A percentile compares a stretch with the other conserved stretches of the same genome.
Conservation (phyloP, 2,329 filamentous ascomycete genomes). For the Sporothrix inflata region DNA sequence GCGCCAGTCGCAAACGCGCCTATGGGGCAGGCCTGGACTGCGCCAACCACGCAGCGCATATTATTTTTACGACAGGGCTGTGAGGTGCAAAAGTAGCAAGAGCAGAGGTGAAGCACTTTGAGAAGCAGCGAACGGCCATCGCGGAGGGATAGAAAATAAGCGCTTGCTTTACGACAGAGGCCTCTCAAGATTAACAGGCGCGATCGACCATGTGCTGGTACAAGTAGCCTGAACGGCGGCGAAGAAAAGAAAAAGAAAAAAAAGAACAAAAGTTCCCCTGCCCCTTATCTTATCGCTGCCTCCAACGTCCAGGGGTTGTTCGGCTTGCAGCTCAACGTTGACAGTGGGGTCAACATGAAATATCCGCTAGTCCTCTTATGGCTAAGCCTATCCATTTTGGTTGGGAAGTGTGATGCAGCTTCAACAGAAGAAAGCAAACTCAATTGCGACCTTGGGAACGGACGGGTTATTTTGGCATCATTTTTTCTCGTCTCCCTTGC, state of each 20-base stretch:
- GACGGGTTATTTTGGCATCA: constrained; percentile 7
- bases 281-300: constrained; percentile 33
- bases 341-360: constrained; percentile 27
- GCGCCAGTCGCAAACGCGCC: not conserved
- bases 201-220: not conserved
- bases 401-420: constrained; percentile 30
- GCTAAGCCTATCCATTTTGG: constrained; percentile 30
- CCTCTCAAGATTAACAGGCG: not conserved
- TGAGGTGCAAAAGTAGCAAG: not conserved
- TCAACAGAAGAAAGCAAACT: constrained; percentile 28
- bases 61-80: constrained; percentile 4
- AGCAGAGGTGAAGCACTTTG: not conserved
- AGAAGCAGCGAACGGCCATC: not conserved
- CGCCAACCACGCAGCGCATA: constrained; percentile 15
- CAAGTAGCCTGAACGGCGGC: not conserved
- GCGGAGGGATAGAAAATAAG: not conserved
- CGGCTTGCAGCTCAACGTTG: constrained; percentile 30
- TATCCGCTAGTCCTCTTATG: constrained; percentile 5
- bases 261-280: not conserved
- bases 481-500: constrained; percentile 11
- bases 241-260: not conserved
- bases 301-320: not conserved
- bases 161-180: not conserved
- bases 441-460: constrained; percentile 16
- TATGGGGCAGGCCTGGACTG: constrained; percentile 11